Percentiles rank a stretch among this genome's conserved stretches.
Conservation (phyloP, 441 rosid species). For the Melastoma candidum region DNA sequence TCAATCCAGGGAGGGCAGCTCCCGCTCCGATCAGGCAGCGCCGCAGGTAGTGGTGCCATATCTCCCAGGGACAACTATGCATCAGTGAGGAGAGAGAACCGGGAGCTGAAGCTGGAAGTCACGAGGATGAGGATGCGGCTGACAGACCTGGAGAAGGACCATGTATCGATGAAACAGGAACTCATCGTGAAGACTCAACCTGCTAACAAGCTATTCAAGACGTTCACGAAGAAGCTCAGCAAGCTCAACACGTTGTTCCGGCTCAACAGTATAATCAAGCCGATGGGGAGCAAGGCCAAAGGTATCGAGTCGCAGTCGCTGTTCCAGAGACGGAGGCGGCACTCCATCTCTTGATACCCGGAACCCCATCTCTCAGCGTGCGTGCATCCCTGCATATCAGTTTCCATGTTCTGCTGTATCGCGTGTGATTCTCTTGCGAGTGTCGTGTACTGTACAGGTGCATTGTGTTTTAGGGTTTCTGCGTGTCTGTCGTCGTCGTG, state of each 20-base stretch:
- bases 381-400: no score
- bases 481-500: no score
- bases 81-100: conserved; percentile 87
- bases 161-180: conserved; percentile 85
- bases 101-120: conserved; percentile 90
- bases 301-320: conserved; percentile 51
- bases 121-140: conserved; percentile 97
- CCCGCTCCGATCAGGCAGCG: conserved; percentile 78
- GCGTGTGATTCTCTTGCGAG: no score
- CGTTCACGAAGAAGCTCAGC: conserved; percentile 62
- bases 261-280: conserved; percentile 37
- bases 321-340: conserved; percentile 69
- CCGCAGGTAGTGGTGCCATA: conserved; percentile 92
- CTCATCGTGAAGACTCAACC: conserved; percentile 52
- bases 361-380: no score
- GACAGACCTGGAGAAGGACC: conserved; percentile 89
- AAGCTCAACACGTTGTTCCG: conserved; percentile 72
- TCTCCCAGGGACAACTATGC: conserved; percentile 95
- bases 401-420: no score
- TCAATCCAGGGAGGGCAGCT: conserved; percentile 47
- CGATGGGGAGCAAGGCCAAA: conserved; percentile 36
- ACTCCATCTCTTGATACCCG: conserved; percentile 54
- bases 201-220: conserved; percentile 61
- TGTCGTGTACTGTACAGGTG: no score
- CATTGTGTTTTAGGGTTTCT: no score